These are phyloP conservation scores for Kuraishia borneana DNA, from an alignment of 805 yeast species.

Conservation along the genomic window DNA sequence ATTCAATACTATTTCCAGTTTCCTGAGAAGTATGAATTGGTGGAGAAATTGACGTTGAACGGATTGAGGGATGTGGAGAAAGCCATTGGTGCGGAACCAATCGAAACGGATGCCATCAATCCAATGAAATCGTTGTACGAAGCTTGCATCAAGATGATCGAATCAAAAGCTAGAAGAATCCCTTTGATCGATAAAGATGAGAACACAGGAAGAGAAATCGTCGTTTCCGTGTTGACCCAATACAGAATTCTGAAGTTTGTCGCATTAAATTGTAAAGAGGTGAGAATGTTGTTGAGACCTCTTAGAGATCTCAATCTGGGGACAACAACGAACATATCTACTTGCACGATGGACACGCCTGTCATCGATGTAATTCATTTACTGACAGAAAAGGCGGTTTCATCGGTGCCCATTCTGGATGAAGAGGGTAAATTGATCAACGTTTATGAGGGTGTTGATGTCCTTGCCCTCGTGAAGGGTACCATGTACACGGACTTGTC, in stretches of 20 bases:
- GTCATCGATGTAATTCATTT: constrained; percentile 86
- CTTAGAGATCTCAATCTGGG: constrained; percentile 61
- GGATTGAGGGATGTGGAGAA: constrained; percentile 81
- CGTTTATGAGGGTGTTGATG: constrained; percentile 94
- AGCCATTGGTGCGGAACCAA: constrained; percentile 75
- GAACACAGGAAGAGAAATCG: constrained; percentile 85
- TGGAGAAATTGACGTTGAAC: constrained; percentile 74
- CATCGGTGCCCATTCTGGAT: constrained; percentile 90
- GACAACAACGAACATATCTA: constrained; percentile 43
- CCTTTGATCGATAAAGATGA: constrained; percentile 94
- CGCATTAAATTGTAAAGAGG: constrained; percentile 91
- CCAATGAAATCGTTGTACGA: constrained; percentile 85
- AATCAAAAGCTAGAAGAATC: constrained; percentile 81
- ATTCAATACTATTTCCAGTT: constrained; percentile 86
- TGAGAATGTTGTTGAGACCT: constrained; percentile 71
- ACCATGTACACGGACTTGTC: constrained; percentile 88
- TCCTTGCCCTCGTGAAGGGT: constrained; percentile 83
- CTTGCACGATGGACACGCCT: constrained; percentile 84
- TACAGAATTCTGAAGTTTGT: constrained; percentile 93
- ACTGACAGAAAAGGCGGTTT: constrained; percentile 68
- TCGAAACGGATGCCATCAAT: constrained; percentile 80
- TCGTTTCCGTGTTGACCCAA: constrained; percentile 90
- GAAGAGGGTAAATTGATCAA: constrained; percentile 59
- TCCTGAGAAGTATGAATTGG: constrained; percentile 81
- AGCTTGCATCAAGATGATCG: constrained; percentile 87